phyloP scores from a whole-genome alignment of 257 asterid species.

The Solanum appendiculatum region DNA sequence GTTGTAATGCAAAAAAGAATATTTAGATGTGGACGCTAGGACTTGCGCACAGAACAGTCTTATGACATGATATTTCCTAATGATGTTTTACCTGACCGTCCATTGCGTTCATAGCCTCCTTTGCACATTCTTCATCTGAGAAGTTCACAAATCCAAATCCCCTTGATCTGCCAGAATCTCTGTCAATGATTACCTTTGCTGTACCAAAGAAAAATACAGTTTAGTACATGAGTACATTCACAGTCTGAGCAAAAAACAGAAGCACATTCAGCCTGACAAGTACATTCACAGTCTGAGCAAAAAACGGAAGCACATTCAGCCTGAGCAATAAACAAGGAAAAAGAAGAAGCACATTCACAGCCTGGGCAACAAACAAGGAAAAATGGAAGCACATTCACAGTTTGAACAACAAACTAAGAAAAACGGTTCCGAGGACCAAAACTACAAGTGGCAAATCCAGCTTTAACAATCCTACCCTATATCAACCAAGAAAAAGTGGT shows the following conservation, averaged over 20 bases:
- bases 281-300: background rate
- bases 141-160: slow-evolving; percentile 84
- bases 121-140: slow-evolving; percentile 40
- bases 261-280: background rate
- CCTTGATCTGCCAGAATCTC: slow-evolving; percentile 74
- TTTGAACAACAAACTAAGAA: background rate
- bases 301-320: background rate
- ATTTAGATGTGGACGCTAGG: background rate
- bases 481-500: background rate
- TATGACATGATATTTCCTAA: background rate
- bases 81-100: slow-evolving; percentile 59
- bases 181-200: slow-evolving; percentile 65
- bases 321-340: background rate
- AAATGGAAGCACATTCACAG: background rate
- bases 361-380: background rate
- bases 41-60: background rate
- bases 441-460: background rate
- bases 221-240: background rate
- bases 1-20: background rate
- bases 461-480: background rate
- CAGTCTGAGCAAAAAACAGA: background rate
- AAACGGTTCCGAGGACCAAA: background rate
- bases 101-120: slow-evolving; percentile 63
- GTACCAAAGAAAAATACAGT: background rate
- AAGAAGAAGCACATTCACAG: background rate